Base-by-base conservation (phyloP, 495 filamentous ascomycete genomes). In the Penicillium bovifimosum region DNA sequence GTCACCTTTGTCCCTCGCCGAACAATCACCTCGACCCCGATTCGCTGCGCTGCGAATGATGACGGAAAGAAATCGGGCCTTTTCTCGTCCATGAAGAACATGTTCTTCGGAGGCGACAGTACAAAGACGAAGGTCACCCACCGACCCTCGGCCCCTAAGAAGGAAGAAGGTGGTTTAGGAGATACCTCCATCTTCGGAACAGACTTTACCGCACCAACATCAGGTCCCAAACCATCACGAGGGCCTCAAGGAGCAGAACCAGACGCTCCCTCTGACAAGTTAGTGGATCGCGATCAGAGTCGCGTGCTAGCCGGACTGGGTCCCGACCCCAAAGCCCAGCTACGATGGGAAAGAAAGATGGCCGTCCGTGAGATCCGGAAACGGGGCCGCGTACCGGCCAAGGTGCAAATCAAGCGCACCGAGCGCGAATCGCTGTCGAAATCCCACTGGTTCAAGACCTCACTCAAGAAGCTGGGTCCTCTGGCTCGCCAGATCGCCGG, bases 401-500 rank as follows among this genome's bases (percentile, higher is more conserved):
- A 69, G 36, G 77, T 86, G 50, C 67, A 77, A 38, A 78, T 96
- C 43, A 76, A 81, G 65, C 80, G 82, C 24, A 85, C 87, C 20
- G 93, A 98, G 76, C 78, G 88, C 52, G 73, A 85, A 63, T 73
- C 79, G 38, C 59, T 80, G 2, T 77, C 74, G 62, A 83, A 81
- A 61, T 86, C 81, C 42, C 77, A 83, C 17, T 76, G 75, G 56
- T 71, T 96, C 53, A 84, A 89, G 63, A 96, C 93, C 0, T 86
- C 81, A 11, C 69, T 87, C 44, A 96, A 96, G 82, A 97, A 97
- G 76, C 78, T 98, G 43, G 83, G 82, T 4, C 79, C 83, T 14
- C 69, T 98, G 47, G 87, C 91, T 31, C 79, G 83, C 27, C 93
- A 96, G 74, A 93, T 98, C 62, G 74, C 80, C 0, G 93, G 93